Evolutionary conservation across 2,329 filamentous ascomycete species (phyloP), one percentile per base, ranked within the genome.

Genomic region (Chrysosporium queenslandicum): DNA sequence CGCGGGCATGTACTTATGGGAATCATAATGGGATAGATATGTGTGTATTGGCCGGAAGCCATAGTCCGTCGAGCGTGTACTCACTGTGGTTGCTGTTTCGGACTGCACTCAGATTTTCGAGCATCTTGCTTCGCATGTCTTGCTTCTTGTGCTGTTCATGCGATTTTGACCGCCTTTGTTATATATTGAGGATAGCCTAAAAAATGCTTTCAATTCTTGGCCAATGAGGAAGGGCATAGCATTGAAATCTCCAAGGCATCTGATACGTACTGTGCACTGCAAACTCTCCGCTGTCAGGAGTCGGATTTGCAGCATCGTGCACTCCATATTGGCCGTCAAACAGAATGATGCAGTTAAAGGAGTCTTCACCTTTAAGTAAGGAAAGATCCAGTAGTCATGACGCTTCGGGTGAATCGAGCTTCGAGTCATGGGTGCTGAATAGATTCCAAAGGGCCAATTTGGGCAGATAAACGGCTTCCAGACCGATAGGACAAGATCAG

Each of bases 31-130:
- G 23, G 14, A 25, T 46, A 72, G 69, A 58, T 72, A 72, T 53
- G 65, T 72, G 51, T 69, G 66, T 56, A 71, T 72, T 50, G 69
- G 69, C 42, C 63, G 66, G 56, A 71, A 71, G 47, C 63, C 65
- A 39, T 59, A 45, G 58, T 40, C 20, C 34, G 16, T 12, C 25
- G 25, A n/a, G 25, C 42, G 39, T 27, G 12, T n/a, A 32, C 4
- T 20, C n/a, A 34, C 14, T 8, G 11, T 32, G n/a, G 27, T 34
- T 34, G 16, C 12, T 42, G 23, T 42, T 48, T 23, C 25, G 21
- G 16, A 42, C 20, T 41, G 16, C 23, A 21, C 20, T 52, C 18
- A 42, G 18, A 34, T 5, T 18, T 42, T 43, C 51, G 20, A n/a
- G 30, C 4, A 16, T 37, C 37, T 47, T 32, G 45, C 29, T 41